Conservation (phyloP, 1,284 basidiomycete genomes). For the Singerocomus inundabilis region DNA sequence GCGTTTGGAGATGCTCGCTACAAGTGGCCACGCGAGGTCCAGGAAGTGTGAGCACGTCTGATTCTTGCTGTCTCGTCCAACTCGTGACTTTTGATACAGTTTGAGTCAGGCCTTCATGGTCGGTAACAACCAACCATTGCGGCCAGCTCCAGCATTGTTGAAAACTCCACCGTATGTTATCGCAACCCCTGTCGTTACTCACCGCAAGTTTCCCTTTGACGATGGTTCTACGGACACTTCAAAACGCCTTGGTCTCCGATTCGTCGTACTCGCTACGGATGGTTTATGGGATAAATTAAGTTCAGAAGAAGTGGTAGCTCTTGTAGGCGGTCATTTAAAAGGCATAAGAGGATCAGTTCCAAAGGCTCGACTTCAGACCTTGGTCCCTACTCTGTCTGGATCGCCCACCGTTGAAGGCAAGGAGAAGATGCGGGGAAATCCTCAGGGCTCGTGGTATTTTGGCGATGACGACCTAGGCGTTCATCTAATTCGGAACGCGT, state of each 20-base stretch:
- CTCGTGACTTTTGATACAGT: conserved; percentile 37
- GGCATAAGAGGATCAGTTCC: conserved; percentile 67
- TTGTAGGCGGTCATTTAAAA: conserved; percentile 82
- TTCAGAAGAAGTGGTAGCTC: conserved; percentile 91
- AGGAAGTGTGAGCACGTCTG: conserved; percentile 59
- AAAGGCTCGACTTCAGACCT: conserved; percentile 51
- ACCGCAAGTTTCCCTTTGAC: conserved; percentile 60
- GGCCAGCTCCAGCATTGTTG: conserved; percentile 57
- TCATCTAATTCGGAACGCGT: conserved; percentile 92
- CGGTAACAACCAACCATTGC: conserved; percentile 59
- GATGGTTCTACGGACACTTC: conserved; percentile 18
- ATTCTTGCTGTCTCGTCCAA: neutral
- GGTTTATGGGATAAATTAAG: conserved; percentile 95
- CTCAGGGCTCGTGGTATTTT: conserved; percentile 71
- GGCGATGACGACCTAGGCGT: conserved; percentile 86
- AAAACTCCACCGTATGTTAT: conserved; percentile 96
- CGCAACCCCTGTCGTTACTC: conserved; percentile 86
- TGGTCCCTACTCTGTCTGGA: conserved; percentile 56
- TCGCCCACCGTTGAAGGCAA: conserved; percentile 66
- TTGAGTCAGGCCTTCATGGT: conserved; percentile 67
- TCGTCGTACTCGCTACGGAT: conserved; percentile 89
- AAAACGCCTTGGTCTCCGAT: conserved; percentile 46
- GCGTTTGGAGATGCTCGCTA: conserved; percentile 96
- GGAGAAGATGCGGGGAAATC: conserved; percentile 39
- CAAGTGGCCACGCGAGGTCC: conserved; percentile 79